Evolutionary conservation across 1,284 basidiomycete genomes (phyloP), one percentile per base, ranked within the genome.

Genomic region (Mycena citricolor): DNA sequence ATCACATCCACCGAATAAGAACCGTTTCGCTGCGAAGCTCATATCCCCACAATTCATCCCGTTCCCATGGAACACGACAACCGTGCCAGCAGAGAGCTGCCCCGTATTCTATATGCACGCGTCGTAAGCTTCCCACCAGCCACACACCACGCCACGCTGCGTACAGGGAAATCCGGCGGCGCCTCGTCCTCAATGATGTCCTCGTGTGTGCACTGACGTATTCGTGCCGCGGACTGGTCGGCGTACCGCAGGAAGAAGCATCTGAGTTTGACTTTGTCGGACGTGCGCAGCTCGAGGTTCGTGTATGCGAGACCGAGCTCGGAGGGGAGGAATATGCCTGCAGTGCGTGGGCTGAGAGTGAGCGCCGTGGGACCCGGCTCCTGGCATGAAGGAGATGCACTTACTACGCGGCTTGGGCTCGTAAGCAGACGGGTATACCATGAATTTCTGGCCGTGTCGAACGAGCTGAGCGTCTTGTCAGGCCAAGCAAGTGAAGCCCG

Each of bases 341-440:
- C 7, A 12, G 8, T 17, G 11, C 26, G 5, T 11, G 8, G 24
- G 11, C 10, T 24, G 8, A 31, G 32, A 4, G 13, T 0, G 3
- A n/a, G n/a, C n/a, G n/a, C n/a, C n/a, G n/a, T n/a, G n/a, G n/a
- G n/a, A n/a, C n/a, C n/a, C n/a, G n/a, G n/a, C n/a, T n/a, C 13
- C 14, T 25, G 13, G n/a, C n/a, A 20, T 21, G 17, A 19, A 28
- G 2, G 7, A 12, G 4, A 11, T n/a, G 26, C 5, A 60, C 68
- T 41, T 43, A 87, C 88, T 73, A 56, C 90, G 71, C n/a, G 90
- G 90, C 4, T 89, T 88, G 20, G 80, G 76, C 13, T 90, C 90
- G 55, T 88, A 86, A n/a, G 86, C 81, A 21, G 89, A 83, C 0
- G 91, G 93, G 61, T 94, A 95, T 60, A 95, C 92, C 38, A 95